phyloP scores from a whole-genome alignment of 75 land plant genomes.

The Chamaecyparis obtusa region DNA sequence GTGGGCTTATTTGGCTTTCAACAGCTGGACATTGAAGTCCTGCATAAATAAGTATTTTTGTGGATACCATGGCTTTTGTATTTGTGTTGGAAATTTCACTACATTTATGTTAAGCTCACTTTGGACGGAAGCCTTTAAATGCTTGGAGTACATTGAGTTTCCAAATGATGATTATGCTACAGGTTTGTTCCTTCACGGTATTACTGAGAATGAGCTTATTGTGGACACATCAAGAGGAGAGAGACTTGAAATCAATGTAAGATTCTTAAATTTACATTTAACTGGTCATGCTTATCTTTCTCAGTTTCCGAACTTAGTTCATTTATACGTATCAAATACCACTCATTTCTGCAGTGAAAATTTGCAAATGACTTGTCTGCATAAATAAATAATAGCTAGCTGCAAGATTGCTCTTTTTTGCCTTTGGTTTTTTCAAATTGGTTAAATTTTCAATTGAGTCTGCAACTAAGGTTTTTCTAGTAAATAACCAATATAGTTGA shows the following conservation, averaged over 20 bases:
- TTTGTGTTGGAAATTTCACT: neutral
- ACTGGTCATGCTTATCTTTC: neutral
- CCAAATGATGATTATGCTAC: constrained; percentile 15
- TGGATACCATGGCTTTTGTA: neutral
- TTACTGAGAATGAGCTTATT: constrained; percentile 70
- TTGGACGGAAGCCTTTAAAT: neutral
- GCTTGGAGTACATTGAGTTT: neutral
- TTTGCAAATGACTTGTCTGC: neutral
- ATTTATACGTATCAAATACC: neutral
- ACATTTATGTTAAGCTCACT: neutral
- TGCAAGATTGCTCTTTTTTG: neutral
- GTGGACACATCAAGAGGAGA: constrained; percentile 98
- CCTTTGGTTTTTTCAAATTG: neutral
- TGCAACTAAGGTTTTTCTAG: neutral
- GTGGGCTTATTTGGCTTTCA: neutral
- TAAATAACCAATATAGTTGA: neutral
- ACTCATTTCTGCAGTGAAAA: neutral
- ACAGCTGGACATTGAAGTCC: neutral
- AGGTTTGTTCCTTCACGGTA: constrained; percentile 75
- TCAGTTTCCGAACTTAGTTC: neutral
- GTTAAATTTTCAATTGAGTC: neutral
- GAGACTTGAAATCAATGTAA: constrained; percentile 79
- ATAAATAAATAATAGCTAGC: neutral
- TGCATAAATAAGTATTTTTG: neutral
- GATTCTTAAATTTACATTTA: constrained; percentile 2